phyloP scores from a whole-genome alignment of 1,284 basidiomycete genomes.

The Ganoderma sp. region DNA sequence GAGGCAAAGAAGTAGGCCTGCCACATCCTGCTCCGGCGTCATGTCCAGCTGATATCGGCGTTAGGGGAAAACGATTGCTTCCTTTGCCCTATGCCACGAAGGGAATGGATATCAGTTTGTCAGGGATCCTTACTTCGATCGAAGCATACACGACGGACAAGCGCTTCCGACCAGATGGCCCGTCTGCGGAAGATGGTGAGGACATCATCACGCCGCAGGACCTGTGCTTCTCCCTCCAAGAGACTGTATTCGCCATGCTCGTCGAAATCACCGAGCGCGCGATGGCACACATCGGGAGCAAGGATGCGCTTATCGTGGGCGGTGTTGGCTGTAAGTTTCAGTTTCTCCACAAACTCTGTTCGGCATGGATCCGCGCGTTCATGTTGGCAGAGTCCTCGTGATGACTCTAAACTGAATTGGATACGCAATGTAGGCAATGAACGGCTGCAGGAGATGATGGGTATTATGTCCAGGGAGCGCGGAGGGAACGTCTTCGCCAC shows the following conservation, averaged over 20 bases:
- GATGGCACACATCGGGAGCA: constrained; percentile 98
- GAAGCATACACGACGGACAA: constrained; percentile 89
- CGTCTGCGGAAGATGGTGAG: constrained; percentile 48
- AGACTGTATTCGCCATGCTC: constrained; percentile 98
- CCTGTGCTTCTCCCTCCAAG: constrained; percentile 96
- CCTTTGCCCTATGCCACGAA: constrained; percentile 95
- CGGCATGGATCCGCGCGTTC: constrained; percentile 11
- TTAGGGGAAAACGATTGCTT: constrained; percentile 76
- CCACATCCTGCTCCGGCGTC: not conserved
- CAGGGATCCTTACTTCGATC: constrained; percentile 88
- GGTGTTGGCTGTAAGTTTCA: constrained; percentile 91
- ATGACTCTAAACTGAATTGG: not conserved
- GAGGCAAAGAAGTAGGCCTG: constrained; percentile 83
- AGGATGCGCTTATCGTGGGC: constrained; percentile 96
- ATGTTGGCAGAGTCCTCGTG: not conserved
- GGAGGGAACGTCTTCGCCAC: constrained; percentile 93
- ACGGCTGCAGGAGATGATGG: constrained; percentile 98
- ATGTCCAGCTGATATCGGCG: constrained; percentile 13
- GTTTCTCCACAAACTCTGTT: constrained; percentile 11
- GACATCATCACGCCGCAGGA: constrained; percentile 92
- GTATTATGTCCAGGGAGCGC: constrained; percentile 92
- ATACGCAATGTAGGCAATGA: constrained; percentile 70
- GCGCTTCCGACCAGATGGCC: constrained; percentile 61
- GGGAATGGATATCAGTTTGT: constrained; percentile 97
- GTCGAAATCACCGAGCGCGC: constrained; percentile 99